phyloP scores from a whole-genome alignment of 352 stramenopile genomes.

The Globisporangium yorkense region DNA sequence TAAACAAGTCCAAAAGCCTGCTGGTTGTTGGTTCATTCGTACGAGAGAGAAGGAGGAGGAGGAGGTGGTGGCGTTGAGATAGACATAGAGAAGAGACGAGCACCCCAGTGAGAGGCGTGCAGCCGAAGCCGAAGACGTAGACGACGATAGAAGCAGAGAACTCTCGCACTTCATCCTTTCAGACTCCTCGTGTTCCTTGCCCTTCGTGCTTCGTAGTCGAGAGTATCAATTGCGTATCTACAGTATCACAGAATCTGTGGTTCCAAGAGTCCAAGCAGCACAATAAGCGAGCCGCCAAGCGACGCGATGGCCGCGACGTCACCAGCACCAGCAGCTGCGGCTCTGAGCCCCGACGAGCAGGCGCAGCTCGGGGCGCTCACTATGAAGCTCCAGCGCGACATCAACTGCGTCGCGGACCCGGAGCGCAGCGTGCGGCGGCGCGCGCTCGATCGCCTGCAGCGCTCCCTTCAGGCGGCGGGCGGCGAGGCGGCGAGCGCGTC shows the following conservation, averaged over 20 bases:
- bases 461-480: slow-evolving; percentile 30
- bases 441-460: slow-evolving; percentile 66
- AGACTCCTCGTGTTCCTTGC: neutral
- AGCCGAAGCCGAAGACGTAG: neutral
- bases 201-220: too few species aligned
- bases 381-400: slow-evolving; percentile 80
- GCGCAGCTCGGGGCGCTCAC: slow-evolving; percentile 46
- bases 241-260: too few species aligned
- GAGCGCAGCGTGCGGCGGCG: slow-evolving; percentile 67
- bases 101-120: neutral
- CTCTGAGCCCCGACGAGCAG: slow-evolving; percentile 45
- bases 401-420: slow-evolving; percentile 74
- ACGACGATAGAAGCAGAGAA: neutral
- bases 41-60: neutral
- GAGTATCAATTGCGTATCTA: too few species aligned
- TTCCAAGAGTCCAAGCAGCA: too few species aligned
- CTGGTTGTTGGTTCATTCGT: neutral
- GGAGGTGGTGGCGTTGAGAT: neutral
- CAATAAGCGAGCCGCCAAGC: neutral
- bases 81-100: slow-evolving; percentile 1
- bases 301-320: neutral
- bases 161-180: neutral
- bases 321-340: slow-evolving; percentile 16
- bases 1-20: slow-evolving; percentile 13
- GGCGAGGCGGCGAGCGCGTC: slow-evolving; percentile 34